Evolutionary conservation across 2,329 filamentous ascomycete species (phyloP).

Genomic region (Oidium heveae): DNA sequence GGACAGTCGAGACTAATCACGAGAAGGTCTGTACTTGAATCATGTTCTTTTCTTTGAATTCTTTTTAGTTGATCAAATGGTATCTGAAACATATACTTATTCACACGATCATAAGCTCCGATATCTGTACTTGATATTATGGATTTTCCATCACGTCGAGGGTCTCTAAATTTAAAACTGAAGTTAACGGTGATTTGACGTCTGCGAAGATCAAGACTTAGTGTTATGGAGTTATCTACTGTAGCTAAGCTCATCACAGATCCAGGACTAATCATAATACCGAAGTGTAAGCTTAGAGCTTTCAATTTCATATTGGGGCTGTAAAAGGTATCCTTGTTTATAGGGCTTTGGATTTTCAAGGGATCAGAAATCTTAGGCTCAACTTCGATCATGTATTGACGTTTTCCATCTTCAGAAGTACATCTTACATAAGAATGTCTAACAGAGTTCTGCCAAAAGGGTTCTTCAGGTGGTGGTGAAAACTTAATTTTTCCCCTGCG

Average conservation of each 20-base stretch:
- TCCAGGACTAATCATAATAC: slow-evolving; percentile 26
- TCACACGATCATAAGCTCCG: slow-evolving; percentile 8
- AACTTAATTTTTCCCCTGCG: slow-evolving; percentile 27
- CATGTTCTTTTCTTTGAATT: slow-evolving; percentile 17
- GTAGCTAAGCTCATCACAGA: slow-evolving; percentile 35
- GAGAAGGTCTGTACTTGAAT: slow-evolving; percentile 16
- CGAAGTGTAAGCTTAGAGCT: slow-evolving; percentile 30
- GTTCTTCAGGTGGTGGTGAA: slow-evolving; percentile 24
- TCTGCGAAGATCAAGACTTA: slow-evolving; percentile 18
- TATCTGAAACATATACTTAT: slow-evolving; percentile 15
- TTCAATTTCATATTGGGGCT: slow-evolving; percentile 18
- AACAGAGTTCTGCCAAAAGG: slow-evolving; percentile 22
- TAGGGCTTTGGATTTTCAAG: slow-evolving; percentile 12
- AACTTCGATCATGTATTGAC: slow-evolving; percentile 9
- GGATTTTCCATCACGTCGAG: slow-evolving; percentile 3
- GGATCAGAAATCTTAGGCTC: slow-evolving; percentile 3
- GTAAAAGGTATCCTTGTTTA: slow-evolving; percentile 12
- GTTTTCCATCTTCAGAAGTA: neutral
- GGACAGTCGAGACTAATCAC: slow-evolving; percentile 24
- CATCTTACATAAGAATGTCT: slow-evolving; percentile 1
- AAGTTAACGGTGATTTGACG: slow-evolving; percentile 20
- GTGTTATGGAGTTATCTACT: slow-evolving; percentile 11
- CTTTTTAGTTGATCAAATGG: slow-evolving; percentile 19
- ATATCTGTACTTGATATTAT: neutral
- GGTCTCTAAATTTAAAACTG: slow-evolving; percentile 11